Evolutionary conservation across 2,329 filamentous ascomycete species (phyloP), one percentile per base, ranked within the genome.

Genomic region (Saccharata proteae): DNA sequence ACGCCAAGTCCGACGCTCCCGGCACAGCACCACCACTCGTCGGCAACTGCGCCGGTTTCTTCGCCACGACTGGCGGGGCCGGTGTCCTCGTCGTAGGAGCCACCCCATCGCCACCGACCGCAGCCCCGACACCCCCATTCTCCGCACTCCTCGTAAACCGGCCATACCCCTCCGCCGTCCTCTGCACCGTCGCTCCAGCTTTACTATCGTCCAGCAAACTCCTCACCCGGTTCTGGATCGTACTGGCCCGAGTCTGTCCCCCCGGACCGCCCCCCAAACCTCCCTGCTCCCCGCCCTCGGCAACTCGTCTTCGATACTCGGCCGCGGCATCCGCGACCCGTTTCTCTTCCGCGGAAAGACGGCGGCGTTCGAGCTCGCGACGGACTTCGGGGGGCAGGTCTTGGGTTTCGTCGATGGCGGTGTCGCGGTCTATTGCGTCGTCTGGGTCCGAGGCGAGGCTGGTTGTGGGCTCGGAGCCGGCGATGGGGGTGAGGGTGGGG

Each of bases 141-240:
- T n/a, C n/a, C 26, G 77, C 19, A 15, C 6, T 30, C 80, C n/a
- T n/a, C 13, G 86, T 85, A 52, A 81, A 94, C 38, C 77, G 77
- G 6, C 90, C 90, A 51, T 96, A 96, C 0, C 88, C 88, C 40
- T 86, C 77, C 1, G 86, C 86, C 1, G 84, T 93, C 42, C 77
- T 74, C 16, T 72, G 69, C 10, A 61, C 58, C 1, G 65, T 58
- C 7, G 7, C n/a, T 7, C n/a, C n/a, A 4, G 73, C 64, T 32
- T 54, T 55, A 23, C 79, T 83, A 47, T 94, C 86, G 38, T 77
- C 77, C 11, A 98, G 62, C 29, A 96, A 64, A 29, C 74, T 83
- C 59, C 92, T 82, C 33, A 98, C 83, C 40, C 88, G 78, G 48
- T 82, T 85, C 52, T 96, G 85, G 44, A 98, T 98, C 16, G 78